These are phyloP conservation scores for Apiospora sp. DNA, from an alignment of 2,329 filamentous ascomycete genomes.

Conservation along the genomic window DNA sequence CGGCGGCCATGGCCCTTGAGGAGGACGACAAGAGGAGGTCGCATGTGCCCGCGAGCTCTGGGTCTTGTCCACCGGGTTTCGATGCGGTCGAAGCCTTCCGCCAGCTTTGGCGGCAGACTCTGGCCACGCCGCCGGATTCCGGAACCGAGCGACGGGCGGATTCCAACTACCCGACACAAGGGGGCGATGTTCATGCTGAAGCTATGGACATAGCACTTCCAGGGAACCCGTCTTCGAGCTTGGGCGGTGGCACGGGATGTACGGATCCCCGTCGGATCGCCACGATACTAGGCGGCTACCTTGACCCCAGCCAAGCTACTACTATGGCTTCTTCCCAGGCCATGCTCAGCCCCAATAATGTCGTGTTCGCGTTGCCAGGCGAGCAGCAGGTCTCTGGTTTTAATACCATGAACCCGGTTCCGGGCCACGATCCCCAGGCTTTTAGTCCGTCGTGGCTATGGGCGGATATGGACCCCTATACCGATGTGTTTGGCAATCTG, in stretches of 20 bases:
- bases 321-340: background rate
- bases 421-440: slow-evolving; percentile 28
- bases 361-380: background rate
- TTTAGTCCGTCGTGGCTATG: slow-evolving; percentile 44
- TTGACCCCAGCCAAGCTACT: background rate
- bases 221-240: background rate
- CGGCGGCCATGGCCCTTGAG: slow-evolving; percentile 40
- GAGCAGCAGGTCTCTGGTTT: slow-evolving; percentile 19
- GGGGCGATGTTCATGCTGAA: background rate
- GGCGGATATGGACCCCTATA: slow-evolving; percentile 39
- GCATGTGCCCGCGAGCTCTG: slow-evolving; percentile 39
- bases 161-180: background rate
- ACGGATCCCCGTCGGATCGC: background rate
- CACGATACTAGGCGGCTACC: background rate
- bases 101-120: slow-evolving; percentile 44
- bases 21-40: slow-evolving; percentile 38
- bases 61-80: slow-evolving; percentile 36
- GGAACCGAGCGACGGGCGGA: background rate
- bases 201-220: no score
- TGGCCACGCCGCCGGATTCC: slow-evolving; percentile 26
- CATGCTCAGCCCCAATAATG: background rate
- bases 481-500: slow-evolving; percentile 33
- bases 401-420: slow-evolving; percentile 10
- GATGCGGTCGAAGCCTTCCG: slow-evolving; percentile 38
- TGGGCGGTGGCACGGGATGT: background rate